Conservation (phyloP, 768 basidiomycete species). For the Saitozyma sp. region DNA sequence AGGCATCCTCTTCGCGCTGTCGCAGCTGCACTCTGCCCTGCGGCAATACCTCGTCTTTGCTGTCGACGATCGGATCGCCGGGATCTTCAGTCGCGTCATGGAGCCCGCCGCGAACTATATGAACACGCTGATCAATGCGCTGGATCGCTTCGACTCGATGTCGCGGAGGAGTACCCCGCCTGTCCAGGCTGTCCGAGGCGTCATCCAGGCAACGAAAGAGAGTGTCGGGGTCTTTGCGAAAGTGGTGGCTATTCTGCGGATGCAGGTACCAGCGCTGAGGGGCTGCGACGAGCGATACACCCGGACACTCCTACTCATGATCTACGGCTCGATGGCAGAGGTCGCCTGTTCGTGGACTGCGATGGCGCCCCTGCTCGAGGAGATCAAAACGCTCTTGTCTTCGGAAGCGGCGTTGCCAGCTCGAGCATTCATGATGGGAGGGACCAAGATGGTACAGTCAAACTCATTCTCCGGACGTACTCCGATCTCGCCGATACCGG, state of each 20-base stretch:
- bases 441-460: constrained; percentile 48
- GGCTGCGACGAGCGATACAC: constrained; percentile 78
- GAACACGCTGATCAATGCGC: constrained; percentile 75
- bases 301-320: constrained; percentile 77
- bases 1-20: constrained; percentile 85
- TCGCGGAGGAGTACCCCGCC: constrained; percentile 68
- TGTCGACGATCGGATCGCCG: constrained; percentile 76
- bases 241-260: constrained; percentile 75
- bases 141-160: constrained; percentile 86
- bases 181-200: constrained; percentile 67
- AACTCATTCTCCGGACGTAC: constrained; percentile 44
- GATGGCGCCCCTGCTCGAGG: constrained; percentile 69
- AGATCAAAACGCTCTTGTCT: constrained; percentile 66
- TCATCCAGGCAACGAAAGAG: constrained; percentile 81
- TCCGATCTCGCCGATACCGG: constrained; percentile 53
- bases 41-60: constrained; percentile 83
- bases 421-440: constrained; percentile 16
- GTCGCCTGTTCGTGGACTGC: constrained; percentile 80
- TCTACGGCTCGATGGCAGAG: constrained; percentile 88
- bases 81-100: constrained; percentile 77
- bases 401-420: constrained; percentile 48
- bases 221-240: constrained; percentile 80
- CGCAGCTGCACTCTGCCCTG: constrained; percentile 84
- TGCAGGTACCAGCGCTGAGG: constrained; percentile 66
- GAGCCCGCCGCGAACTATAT: constrained; percentile 81